Conservation (phyloP, 441 rosid genomes). For the Jatropha podagrica region DNA sequence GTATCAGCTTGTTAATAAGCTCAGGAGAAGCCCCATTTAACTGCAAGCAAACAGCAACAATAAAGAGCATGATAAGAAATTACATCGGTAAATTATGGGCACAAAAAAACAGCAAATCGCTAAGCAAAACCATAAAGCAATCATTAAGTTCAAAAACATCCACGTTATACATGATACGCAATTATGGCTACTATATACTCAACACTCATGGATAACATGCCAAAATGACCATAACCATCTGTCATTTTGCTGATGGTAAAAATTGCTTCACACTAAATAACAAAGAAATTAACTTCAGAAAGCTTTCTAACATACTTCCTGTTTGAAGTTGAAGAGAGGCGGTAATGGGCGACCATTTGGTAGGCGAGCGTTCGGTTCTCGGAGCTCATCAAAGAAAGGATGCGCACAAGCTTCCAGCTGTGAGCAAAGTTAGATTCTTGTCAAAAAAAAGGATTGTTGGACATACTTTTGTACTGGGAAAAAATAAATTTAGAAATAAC, state of each 20-base stretch:
- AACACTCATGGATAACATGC: not conserved
- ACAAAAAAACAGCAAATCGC: not conserved
- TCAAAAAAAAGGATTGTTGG: not conserved
- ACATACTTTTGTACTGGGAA: not conserved
- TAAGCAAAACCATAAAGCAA: not conserved
- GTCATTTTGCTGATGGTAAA: not conserved
- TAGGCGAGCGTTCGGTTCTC: constrained; percentile 43
- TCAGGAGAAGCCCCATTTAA: constrained; percentile 76
- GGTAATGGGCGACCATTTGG: constrained; percentile 52
- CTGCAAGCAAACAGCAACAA: constrained; percentile 32
- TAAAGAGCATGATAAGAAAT: not conserved
- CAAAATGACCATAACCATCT: not conserved
- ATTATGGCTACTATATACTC: not conserved
- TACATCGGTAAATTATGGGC: no score
- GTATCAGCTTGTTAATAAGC: constrained; percentile 81
- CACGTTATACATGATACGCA: not conserved
- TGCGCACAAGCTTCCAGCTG: constrained; percentile 54
- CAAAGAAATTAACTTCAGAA: not conserved
- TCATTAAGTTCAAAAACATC: not conserved
- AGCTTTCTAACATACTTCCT: constrained; percentile 51
- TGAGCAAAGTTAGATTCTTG: not conserved
- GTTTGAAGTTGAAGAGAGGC: constrained; percentile 49
- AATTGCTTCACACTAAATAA: not conserved
- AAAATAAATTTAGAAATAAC: not conserved
- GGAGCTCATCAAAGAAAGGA: constrained; percentile 47